Percentiles rank a stretch among this genome's conserved stretches.
Evolutionary conservation across 805 yeast genomes (phyloP).

Genomic region (Teunomyces barrocoloradensis): DNA sequence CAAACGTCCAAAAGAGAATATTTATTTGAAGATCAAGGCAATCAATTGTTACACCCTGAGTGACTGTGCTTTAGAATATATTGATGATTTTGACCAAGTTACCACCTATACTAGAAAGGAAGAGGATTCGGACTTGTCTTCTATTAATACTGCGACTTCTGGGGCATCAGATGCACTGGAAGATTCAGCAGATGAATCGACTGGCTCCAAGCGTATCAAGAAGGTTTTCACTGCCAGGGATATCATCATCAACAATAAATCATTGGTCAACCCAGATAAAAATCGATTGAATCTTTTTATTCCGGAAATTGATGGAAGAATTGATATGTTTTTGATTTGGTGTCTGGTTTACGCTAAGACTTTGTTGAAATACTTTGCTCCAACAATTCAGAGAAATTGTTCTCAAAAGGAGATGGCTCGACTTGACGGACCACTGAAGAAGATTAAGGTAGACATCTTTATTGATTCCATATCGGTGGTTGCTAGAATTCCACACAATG

Average conservation of each 20-base stretch:
- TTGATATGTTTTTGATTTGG: constrained; percentile 42
- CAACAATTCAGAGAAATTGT: constrained; percentile 27
- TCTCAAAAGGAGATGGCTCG: constrained; percentile 24
- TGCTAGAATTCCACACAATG: constrained; percentile 44
- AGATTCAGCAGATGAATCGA: constrained; percentile 8
- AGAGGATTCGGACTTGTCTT: constrained; percentile 31
- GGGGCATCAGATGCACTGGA: constrained; percentile 9
- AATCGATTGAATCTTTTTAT: constrained; percentile 26
- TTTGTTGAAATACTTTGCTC: constrained; percentile 31
- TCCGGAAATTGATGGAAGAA: constrained; percentile 37
- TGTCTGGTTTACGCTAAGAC: constrained; percentile 39
- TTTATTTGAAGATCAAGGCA: constrained; percentile 18
- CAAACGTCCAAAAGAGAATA: constrained; percentile 19
- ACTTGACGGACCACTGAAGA: constrained; percentile 13
- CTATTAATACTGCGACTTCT: constrained; percentile 23
- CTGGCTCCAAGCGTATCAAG: constrained; percentile 26
- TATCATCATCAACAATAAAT: constrained; percentile 22
- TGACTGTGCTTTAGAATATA: constrained; percentile 36
- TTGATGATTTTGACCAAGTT: constrained; percentile 30
- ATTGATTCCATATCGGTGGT: constrained; percentile 39
- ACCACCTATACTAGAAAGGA: constrained; percentile 19
- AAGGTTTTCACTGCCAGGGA: constrained; percentile 30
- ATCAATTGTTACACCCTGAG: constrained; percentile 37
- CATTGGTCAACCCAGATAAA: constrained; percentile 17
- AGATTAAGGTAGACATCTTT: constrained; percentile 28